Evolutionary conservation across 305 asterid genomes (phyloP).

Genomic region (Fraxinus angustifolia): DNA sequence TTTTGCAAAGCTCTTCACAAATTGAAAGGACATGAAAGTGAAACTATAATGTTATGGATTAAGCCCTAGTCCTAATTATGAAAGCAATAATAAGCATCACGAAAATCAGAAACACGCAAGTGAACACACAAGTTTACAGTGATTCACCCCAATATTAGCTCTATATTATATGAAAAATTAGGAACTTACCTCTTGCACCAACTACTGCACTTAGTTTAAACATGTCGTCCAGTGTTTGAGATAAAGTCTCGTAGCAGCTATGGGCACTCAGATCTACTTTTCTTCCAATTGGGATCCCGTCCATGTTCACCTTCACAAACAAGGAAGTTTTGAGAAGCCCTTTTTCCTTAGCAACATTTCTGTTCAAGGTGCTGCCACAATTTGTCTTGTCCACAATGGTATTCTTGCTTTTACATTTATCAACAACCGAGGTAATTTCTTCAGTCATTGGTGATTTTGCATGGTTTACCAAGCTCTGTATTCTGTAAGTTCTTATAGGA

Average conservation of each 20-base stretch:
- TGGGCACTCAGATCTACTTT: conserved; percentile 77
- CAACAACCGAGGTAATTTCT: conserved; percentile 37
- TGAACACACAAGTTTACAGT: background rate
- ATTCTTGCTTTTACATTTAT: conserved; percentile 35
- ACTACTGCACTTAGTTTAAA: conserved; percentile 38
- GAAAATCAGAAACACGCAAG: background rate
- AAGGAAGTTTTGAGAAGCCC: conserved; percentile 40
- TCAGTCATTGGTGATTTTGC: conserved; percentile 51
- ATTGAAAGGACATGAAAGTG: background rate
- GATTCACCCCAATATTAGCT: background rate
- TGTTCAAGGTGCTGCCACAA: conserved; percentile 26
- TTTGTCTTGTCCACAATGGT: conserved; percentile 24
- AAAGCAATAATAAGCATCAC: background rate
- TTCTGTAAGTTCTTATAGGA: conserved; percentile 63
- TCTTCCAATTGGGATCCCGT: conserved; percentile 75
- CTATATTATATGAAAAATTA: background rate
- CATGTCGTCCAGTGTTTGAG: conserved; percentile 62
- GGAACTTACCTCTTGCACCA: conserved; percentile 48
- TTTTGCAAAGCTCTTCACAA: background rate
- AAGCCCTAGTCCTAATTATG: background rate
- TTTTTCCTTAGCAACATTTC: conserved; percentile 30
- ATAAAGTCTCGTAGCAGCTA: conserved; percentile 58
- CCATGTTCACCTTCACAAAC: conserved; percentile 87
- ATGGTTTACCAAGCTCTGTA: conserved; percentile 60
- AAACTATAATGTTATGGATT: background rate